These are phyloP conservation scores for Curvularia spicifera DNA, from an alignment of 2,329 filamentous ascomycete species.

Conservation along the genomic window DNA sequence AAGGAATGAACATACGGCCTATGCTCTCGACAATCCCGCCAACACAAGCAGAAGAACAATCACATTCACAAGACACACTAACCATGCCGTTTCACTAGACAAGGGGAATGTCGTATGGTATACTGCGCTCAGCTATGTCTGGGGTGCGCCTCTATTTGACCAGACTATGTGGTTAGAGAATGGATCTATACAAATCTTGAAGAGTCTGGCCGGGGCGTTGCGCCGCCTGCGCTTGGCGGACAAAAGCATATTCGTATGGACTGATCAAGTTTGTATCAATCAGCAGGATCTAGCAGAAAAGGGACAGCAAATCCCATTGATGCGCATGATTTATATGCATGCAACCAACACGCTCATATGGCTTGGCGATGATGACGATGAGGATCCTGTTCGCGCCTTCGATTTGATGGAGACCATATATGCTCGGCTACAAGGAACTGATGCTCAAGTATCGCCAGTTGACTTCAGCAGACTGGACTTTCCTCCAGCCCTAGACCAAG, in stretches of 20 bases:
- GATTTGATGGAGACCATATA: slow-evolving; percentile 23
- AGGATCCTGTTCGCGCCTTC: slow-evolving; percentile 25
- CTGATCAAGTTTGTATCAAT: slow-evolving; percentile 28
- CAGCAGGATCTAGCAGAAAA: slow-evolving; percentile 33
- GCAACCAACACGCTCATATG: slow-evolving; percentile 39
- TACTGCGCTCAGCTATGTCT: slow-evolving; percentile 34
- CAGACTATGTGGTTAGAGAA: slow-evolving; percentile 16
- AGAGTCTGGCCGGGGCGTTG: slow-evolving; percentile 27
- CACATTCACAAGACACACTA: slow-evolving; percentile 19
- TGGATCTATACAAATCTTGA: slow-evolving; percentile 22
- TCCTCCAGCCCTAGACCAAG: slow-evolving; percentile 14
- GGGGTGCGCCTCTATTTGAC: slow-evolving; percentile 30
- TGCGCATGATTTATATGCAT: slow-evolving; percentile 33
- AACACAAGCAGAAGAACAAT: slow-evolving; percentile 4
- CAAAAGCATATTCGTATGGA: slow-evolving; percentile 33
- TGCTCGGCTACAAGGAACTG: slow-evolving; percentile 22
- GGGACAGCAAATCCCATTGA: slow-evolving; percentile 34
- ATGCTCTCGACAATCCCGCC: slow-evolving; percentile 2
- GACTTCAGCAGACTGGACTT: slow-evolving; percentile 28
- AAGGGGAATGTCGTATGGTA: slow-evolving; percentile 27
- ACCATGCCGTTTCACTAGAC: slow-evolving; percentile 27
- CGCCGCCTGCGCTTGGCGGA: slow-evolving; percentile 20
- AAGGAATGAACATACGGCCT: slow-evolving; percentile 2
- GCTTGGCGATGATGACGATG: slow-evolving; percentile 30
- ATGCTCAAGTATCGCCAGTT: slow-evolving; percentile 19